These are phyloP conservation scores for Rhododendron ferrugineum DNA, from an alignment of 148 eudicot species.

Conservation along the genomic window DNA sequence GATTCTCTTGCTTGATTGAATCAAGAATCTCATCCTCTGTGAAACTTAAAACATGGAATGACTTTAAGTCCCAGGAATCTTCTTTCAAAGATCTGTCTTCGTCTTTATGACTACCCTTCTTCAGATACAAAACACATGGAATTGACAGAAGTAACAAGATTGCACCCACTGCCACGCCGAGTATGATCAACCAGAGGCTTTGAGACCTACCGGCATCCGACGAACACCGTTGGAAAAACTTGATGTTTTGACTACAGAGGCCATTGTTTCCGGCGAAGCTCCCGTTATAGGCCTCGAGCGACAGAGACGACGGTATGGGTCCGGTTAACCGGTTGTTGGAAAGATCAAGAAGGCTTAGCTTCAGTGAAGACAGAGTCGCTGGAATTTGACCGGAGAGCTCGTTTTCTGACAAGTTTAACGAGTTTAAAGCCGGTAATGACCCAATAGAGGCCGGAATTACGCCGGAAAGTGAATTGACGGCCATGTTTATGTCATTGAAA, in stretches of 20 bases:
- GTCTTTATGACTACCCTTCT: conserved; percentile 24
- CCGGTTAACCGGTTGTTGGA: conserved; percentile 64
- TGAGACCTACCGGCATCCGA: conserved; percentile 18
- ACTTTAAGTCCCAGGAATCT: conserved; percentile 82
- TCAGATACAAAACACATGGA: conserved; percentile 33
- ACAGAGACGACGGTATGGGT: conserved; percentile 54
- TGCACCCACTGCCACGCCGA: conserved; percentile 35
- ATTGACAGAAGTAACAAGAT: conserved; percentile 28
- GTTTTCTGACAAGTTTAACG: conserved; percentile 65
- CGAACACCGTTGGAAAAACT: conserved; percentile 45
- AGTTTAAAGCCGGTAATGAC: conserved; percentile 50
- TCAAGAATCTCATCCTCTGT: conserved; percentile 78
- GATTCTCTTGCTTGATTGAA: conserved; percentile 63
- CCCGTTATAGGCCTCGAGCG: conserved; percentile 45
- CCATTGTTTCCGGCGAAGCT: conserved; percentile 67
- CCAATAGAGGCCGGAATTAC: conserved; percentile 59
- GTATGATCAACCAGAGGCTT: conserved; percentile 29
- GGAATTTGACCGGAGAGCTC: conserved; percentile 70
- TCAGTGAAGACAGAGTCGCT: conserved; percentile 41
- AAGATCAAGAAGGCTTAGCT: conserved; percentile 68
- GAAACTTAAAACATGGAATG: conserved; percentile 74
- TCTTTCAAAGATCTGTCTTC: conserved; percentile 46
- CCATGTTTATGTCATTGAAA: conserved; percentile 59
- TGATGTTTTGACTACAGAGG: conserved; percentile 61
- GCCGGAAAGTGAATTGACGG: conserved; percentile 54